Percentiles rank a stretch among this genome's conserved stretches.
Conservation (phyloP, 2,329 filamentous ascomycete genomes). For the Chaetomiaceae sp. region DNA sequence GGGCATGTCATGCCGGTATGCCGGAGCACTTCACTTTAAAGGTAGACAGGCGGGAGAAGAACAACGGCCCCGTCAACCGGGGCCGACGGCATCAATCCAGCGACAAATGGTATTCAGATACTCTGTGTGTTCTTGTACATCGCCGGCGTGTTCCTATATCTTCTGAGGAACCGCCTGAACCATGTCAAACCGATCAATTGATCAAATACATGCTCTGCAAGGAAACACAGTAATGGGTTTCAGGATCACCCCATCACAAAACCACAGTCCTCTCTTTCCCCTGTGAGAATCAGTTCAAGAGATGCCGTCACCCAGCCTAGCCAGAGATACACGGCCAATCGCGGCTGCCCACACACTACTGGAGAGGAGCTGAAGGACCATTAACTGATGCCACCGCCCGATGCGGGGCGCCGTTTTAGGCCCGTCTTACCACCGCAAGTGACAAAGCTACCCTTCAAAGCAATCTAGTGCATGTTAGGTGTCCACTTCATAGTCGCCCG, state of each 20-base stretch:
- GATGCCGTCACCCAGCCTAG: no score
- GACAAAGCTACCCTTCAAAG: no score
- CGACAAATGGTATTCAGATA: not conserved
- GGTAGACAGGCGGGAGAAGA: constrained; percentile 33
- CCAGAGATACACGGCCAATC: constrained; percentile 4
- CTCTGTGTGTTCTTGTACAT: not conserved
- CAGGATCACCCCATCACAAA: no score
- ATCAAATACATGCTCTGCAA: not conserved
- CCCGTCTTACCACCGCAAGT: no score
- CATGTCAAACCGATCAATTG: no score
- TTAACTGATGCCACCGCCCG: not conserved
- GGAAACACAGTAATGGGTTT: not conserved
- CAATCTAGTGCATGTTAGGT: no score
- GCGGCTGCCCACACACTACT: not conserved
- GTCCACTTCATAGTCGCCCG: no score
- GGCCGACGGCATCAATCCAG: constrained; percentile 23
- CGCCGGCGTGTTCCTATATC: no score
- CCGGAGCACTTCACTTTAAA: constrained; percentile 33
- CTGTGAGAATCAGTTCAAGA: no score
- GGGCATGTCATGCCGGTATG: constrained; percentile 28
- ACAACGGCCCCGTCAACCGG: constrained; percentile 42
- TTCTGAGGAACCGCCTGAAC: no score
- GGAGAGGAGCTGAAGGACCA: no score
- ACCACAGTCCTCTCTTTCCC: no score
- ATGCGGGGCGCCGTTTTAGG: constrained; percentile 3